Evolutionary conservation across 2,329 filamentous ascomycete genomes (phyloP).

Genomic region (Metarhizium humberi): DNA sequence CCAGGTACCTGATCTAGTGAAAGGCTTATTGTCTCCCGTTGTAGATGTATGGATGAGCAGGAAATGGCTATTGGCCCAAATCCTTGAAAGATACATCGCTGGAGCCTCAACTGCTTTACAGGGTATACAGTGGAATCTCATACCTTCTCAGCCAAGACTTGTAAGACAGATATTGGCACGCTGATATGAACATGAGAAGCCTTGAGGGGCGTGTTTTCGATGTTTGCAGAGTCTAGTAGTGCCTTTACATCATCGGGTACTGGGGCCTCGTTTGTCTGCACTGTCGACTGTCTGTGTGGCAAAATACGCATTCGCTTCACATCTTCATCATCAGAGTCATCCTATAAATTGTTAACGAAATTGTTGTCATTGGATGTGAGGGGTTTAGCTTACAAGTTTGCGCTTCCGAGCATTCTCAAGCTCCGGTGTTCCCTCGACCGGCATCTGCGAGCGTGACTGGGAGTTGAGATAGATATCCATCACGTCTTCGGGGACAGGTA

Average conservation of each 20-base stretch:
- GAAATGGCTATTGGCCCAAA: no score
- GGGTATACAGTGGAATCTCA: conserved; percentile 3
- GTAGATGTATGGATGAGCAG: no score
- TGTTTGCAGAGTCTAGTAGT: conserved; percentile 16
- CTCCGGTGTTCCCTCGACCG: conserved; percentile 9
- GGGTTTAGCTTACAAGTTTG: conserved; percentile 28
- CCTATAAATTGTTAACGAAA: conserved; percentile 13
- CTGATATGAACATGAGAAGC: conserved; percentile 14
- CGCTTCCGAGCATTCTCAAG: conserved; percentile 33
- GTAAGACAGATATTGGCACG: conserved; percentile 25
- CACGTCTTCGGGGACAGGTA: conserved; percentile 36
- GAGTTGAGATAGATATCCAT: conserved; percentile 37
- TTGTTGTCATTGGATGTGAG: no score
- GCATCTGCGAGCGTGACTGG: conserved; percentile 24
- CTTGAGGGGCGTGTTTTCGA: conserved; percentile 6
- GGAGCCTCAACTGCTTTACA: no score
- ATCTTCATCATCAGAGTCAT: conserved; percentile 22
- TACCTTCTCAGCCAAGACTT: conserved; percentile 30
- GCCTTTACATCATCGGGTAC: conserved; percentile 21
- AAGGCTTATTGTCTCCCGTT: no score
- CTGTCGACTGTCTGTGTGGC: conserved; percentile 10
- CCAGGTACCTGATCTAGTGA: no score
- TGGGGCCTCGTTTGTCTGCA: conserved; percentile 19
- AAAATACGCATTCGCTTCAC: conserved; percentile 19
- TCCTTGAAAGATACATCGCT: no score